These are phyloP conservation scores for Syzygium oleosum DNA, from an alignment of 345 rosid species.

Conservation along the genomic window DNA sequence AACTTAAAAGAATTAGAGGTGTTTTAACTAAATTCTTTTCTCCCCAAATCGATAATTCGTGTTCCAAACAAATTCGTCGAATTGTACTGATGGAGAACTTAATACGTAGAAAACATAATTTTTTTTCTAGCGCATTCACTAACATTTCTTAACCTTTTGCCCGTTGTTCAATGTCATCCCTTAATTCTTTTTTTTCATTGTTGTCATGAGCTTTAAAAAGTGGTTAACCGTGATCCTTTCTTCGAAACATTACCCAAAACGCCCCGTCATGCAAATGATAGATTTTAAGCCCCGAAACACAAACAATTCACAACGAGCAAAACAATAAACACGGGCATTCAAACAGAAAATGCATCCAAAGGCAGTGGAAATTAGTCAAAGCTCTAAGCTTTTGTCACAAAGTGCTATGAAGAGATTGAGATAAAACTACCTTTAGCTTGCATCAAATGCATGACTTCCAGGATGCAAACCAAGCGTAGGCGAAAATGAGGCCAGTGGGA, in stretches of 20 bases:
- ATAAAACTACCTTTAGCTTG: neutral
- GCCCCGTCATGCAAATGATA: neutral
- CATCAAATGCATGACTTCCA: neutral
- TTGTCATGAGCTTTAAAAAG: too few species aligned
- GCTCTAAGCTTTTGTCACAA: neutral
- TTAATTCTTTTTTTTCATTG: neutral
- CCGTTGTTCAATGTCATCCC: neutral
- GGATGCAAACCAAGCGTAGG: neutral
- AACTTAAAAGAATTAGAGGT: neutral
- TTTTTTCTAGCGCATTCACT: neutral
- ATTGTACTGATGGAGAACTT: neutral
- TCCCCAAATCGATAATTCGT: neutral
- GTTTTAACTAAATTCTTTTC: neutral
- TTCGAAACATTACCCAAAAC: neutral
- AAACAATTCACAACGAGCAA: neutral
- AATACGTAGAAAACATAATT: neutral
- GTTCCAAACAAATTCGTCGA: neutral
- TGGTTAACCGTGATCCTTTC: neutral
- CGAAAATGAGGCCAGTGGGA: neutral
- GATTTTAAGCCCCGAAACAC: neutral
- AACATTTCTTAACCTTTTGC: neutral
- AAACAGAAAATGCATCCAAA: neutral
- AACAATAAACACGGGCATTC: neutral
- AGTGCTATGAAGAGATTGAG: neutral
- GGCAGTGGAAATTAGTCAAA: neutral